Percentiles rank a stretch among this genome's conserved stretches.
Evolutionary conservation across 2,329 filamentous ascomycete species (phyloP).

Genomic region (Leptographium procerum): DNA sequence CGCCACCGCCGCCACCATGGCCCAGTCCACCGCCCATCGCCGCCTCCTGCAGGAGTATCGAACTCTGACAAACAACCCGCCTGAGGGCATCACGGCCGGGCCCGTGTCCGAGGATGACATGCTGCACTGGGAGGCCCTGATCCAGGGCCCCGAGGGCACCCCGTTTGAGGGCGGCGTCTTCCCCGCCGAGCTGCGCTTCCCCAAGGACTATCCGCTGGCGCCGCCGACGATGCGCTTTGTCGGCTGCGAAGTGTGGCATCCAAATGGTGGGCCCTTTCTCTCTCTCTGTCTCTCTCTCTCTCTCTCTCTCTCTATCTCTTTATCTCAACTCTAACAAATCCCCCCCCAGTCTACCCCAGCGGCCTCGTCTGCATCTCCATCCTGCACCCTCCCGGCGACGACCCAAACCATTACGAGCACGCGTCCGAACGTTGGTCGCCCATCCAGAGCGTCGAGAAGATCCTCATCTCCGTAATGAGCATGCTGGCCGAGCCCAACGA

Average conservation of each 20-base stretch:
- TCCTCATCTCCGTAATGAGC: conserved; percentile 92
- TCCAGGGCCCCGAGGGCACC: conserved; percentile 89
- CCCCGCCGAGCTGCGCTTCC: conserved; percentile 87
- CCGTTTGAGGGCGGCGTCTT: conserved; percentile 95
- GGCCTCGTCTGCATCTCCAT: conserved; percentile 97
- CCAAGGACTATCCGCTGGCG: conserved; percentile 91
- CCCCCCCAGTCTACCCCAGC: conserved; percentile 67
- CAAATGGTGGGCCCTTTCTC: conserved; percentile 57
- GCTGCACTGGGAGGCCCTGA: conserved; percentile 91
- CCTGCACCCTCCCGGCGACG: conserved; percentile 88
- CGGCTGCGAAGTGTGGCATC: conserved; percentile 79
- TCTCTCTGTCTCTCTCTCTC: not conserved
- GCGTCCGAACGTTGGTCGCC: conserved; percentile 93
- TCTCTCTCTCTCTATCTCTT: not conserved
- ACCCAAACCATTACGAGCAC: conserved; percentile 96
- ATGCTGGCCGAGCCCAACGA: conserved; percentile 98
- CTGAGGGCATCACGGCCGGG: conserved; percentile 94
- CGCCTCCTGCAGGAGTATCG: conserved; percentile 96
- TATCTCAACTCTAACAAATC: not conserved
- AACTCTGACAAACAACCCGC: conserved; percentile 82
- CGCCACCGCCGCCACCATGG: conserved; percentile 27
- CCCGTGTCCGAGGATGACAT: conserved; percentile 91
- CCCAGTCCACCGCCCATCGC: conserved; percentile 53
- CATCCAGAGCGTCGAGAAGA: conserved; percentile 96
- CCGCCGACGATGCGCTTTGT: conserved; percentile 95